Evolutionary conservation across 2,329 filamentous ascomycete species (phyloP).

Genomic region (Epicoccum sorghinum): DNA sequence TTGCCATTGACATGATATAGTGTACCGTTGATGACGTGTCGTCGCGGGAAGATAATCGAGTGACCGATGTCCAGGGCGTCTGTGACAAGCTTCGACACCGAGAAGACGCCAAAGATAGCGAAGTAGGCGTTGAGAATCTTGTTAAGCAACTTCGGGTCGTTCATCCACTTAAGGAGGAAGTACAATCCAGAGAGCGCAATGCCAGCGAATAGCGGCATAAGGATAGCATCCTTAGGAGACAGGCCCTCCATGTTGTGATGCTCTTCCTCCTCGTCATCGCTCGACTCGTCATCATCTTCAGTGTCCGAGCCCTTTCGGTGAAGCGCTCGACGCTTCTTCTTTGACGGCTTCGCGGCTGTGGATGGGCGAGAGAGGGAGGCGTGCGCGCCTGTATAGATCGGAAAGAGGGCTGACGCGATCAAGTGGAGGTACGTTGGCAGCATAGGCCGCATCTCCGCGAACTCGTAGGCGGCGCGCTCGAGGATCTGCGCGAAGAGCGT

Average conservation of each 20-base stretch:
- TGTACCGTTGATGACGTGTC: conserved; percentile 63
- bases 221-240: conserved; percentile 77
- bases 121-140: conserved; percentile 85
- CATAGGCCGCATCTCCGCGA: conserved; percentile 47
- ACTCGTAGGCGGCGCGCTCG: conserved; percentile 50
- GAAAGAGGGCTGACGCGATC: conserved; percentile 73
- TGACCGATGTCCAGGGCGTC: conserved; percentile 70
- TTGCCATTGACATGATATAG: conserved; percentile 56
- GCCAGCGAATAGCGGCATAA: conserved; percentile 82
- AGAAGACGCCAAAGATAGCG: conserved; percentile 77
- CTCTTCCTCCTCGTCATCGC: conserved; percentile 55
- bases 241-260: conserved; percentile 70
- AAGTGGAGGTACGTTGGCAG: conserved; percentile 67
- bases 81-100: conserved; percentile 74
- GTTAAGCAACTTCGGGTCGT: conserved; percentile 81
- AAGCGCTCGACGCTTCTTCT: conserved; percentile 50
- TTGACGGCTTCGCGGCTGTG: conserved; percentile 71
- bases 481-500: conserved; percentile 37
- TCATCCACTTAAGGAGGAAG: conserved; percentile 85
- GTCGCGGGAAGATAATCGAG: conserved; percentile 74
- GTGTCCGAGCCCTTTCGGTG: conserved; percentile 12
- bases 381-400: conserved; percentile 84
- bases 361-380: conserved; percentile 83
- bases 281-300: conserved; percentile 29
- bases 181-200: conserved; percentile 77